Evolutionary conservation across 768 basidiomycete species (phyloP).

Genomic region (Lentinula sp.): DNA sequence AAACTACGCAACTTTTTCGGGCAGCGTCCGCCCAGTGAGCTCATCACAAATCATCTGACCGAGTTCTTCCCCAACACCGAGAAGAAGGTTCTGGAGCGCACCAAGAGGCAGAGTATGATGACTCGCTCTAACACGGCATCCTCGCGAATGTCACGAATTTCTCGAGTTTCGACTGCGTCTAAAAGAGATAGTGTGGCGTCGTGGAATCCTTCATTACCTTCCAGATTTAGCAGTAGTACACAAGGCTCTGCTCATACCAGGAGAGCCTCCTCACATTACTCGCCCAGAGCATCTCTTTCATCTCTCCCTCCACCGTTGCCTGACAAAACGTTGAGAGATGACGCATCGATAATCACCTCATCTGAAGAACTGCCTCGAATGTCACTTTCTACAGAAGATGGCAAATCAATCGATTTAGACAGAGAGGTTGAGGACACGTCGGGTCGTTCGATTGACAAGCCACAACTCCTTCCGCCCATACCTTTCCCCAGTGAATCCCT

Average conservation of each 20-base stretch:
- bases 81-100: slow-evolving; percentile 84
- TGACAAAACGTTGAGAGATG: slow-evolving; percentile 23
- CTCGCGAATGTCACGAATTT: slow-evolving; percentile 3
- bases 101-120: slow-evolving; percentile 88
- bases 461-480: slow-evolving; percentile 71
- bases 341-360: slow-evolving; percentile 1
- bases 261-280: slow-evolving; percentile 33
- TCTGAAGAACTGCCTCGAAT: slow-evolving; percentile 59
- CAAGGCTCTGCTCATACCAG: slow-evolving; percentile 37
- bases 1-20: slow-evolving; percentile 96
- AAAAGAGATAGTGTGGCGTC: slow-evolving; percentile 49
- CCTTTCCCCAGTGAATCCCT: slow-evolving; percentile 74
- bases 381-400: slow-evolving; percentile 72
- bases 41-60: slow-evolving; percentile 89
- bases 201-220: slow-evolving; percentile 39
- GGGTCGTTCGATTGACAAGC: slow-evolving; percentile 11
- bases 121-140: slow-evolving; percentile 35
- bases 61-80: slow-evolving; percentile 96
- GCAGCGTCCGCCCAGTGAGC: slow-evolving; percentile 94
- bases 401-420: slow-evolving; percentile 56
- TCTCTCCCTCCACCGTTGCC: slow-evolving; percentile 36
- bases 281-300: slow-evolving; percentile 42
- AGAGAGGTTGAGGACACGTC: slow-evolving; percentile 27
- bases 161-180: slow-evolving; percentile 7
- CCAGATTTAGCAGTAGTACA: slow-evolving; percentile 61